Base-by-base conservation (phyloP, 73 alveolate species). In the Tetrahymena elliotti region DNA sequence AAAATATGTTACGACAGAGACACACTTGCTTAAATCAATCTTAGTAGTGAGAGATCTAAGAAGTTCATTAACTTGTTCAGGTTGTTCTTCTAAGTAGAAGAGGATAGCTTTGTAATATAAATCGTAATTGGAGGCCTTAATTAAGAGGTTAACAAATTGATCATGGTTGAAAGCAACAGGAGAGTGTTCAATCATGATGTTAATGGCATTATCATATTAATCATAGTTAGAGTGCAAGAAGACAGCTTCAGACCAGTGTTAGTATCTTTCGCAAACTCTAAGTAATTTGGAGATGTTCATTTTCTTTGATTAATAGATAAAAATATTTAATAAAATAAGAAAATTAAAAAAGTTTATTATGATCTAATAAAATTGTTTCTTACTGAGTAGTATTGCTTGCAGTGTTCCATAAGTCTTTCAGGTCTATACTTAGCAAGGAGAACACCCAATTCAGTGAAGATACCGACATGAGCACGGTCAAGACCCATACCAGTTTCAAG, bases 221-320 rank as follows among this genome's bases (percentile, higher is more conserved):
- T 98, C 99, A 95, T 99, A 99, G 54, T 98, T 99, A 93, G 99
- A 93, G 95, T 98, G 98, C 95, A 99, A 97, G 97, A 98, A 98
- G 31, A 99, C 99, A 83, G 99, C 99, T 96, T 99, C 99, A 93
- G 98, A 98, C 99, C 99, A 99, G 96, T 97, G 97, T 84, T 98
- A 97, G 96, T 97, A 97, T 94, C 97, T 97, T 94, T 98, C 99
- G 94, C 99, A 99, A 82, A 99, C 98, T 98, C 99, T 98, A 53
- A 98, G 95, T 53, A 99, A 98, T 96, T 98, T 99, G 16, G 99
- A 99, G 22, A 99, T 98, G 93, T 98, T 97, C 98, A 99, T 97
- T 96, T 99, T 99, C 53, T 98, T 31, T 68, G 13, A 18, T 9
- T 2, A n/a, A 4, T 68, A 0, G n/a, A 24, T 68, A 27, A n/a